These are phyloP conservation scores for Musa schizocarpa DNA, from an alignment of 176 grass and related monocot species.

Conservation along the genomic window DNA sequence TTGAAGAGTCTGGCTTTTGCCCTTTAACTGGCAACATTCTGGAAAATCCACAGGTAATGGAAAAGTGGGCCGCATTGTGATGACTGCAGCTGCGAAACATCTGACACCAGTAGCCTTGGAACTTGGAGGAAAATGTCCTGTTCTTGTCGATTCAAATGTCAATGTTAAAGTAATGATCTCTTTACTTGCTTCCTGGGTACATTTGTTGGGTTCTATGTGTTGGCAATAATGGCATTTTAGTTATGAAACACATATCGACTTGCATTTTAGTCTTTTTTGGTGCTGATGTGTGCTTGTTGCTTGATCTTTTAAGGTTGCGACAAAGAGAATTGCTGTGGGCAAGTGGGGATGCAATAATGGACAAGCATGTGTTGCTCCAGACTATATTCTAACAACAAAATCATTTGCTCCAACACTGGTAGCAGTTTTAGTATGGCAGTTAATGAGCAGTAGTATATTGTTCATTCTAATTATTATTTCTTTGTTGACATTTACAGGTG, in stretches of 20 bases:
- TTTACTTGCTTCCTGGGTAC: not conserved
- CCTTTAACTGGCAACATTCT: not conserved
- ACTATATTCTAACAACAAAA: conserved; percentile 91
- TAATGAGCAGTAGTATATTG: not conserved
- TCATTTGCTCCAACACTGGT: conserved; percentile 78
- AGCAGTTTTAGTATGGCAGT: conserved; percentile 1
- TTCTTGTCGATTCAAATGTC: conserved; percentile 59
- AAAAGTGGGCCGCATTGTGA: conserved; percentile 59
- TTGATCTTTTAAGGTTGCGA: conserved; percentile 34
- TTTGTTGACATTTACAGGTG: conserved; percentile 28
- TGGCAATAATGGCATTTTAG: not conserved
- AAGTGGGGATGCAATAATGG: conserved; percentile 97
- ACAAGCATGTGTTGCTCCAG: conserved; percentile 89
- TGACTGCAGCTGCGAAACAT: conserved; percentile 75
- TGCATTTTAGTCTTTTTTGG: not conserved
- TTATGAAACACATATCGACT: not conserved
- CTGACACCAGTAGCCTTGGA: conserved; percentile 77
- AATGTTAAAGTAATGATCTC: conserved; percentile 50
- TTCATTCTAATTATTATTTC: conserved; percentile 11
- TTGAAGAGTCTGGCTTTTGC: not conserved
- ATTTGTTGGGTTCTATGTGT: not conserved
- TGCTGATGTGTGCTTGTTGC: not conserved
- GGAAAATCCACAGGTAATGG: conserved; percentile 43
- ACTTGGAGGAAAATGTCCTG: conserved; percentile 95
- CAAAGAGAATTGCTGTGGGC: conserved; percentile 70